Evolutionary conservation across 495 filamentous ascomycete species (phyloP), one percentile per base, ranked within the genome.

Genomic region (Sphaerosporella brunnea): DNA sequence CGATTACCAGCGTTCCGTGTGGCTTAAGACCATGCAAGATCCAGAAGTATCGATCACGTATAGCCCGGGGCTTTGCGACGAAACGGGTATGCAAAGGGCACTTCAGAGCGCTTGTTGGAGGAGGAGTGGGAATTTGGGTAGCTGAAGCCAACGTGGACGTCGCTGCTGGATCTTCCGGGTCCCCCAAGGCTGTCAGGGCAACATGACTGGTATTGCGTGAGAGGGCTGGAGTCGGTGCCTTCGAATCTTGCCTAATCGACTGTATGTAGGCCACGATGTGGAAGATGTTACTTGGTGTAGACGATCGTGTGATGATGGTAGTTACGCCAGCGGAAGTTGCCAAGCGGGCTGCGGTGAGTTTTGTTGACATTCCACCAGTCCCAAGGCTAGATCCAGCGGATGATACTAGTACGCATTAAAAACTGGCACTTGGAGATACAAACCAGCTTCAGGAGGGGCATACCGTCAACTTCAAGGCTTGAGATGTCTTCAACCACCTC

Each of bases 361-460:
- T 97, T 40, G 90, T 97, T 42, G 80, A 77, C 90, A 97, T 97
- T 32, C 90, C 90, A 10, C 90, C 90, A n/a, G 92, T 97, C 25
- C 90, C 90, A 10, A 97, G 65, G 11, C 77, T 70, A 3, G 85
- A 93, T 8, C 90, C 90, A 28, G 86, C 81, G 19, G 80, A 80
- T 13, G 85, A 93, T 11, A 93, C 85, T 77, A 36, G n/a, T 20
- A 11, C 15, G 28, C 24, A 20, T 35, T 2, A 25, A 42, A 9
- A 34, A 53, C 52, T 20, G 32, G 23, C 15, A 9, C 36, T 11
- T 20, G 37, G n/a, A 28, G 23, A 23, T 3, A 32, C 13, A 19
- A 15, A 32, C 34, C 16, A 32, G 21, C 36, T 19, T 30, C 10
- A 20, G 20, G 11, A 40, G 10, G 11, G 13, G n/a, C 52, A 32